These are phyloP conservation scores for Fulvia fulva DNA, from an alignment of 2,329 filamentous ascomycete genomes.

Conservation along the genomic window DNA sequence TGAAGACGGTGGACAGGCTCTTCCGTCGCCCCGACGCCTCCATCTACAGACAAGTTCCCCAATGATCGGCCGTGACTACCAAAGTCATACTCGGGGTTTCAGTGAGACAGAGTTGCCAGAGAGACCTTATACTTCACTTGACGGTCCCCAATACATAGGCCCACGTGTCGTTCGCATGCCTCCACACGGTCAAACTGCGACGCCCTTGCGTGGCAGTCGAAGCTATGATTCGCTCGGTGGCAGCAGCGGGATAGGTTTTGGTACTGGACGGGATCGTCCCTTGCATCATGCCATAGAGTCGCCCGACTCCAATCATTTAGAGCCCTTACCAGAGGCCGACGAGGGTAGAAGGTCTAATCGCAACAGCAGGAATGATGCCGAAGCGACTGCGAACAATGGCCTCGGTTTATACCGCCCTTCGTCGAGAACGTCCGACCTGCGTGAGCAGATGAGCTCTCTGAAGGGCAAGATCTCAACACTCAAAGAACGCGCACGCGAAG, in stretches of 20 bases:
- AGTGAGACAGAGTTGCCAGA: slow-evolving; percentile 56
- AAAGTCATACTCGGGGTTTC: slow-evolving; percentile 56
- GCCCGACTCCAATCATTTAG: slow-evolving; percentile 37
- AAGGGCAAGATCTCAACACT: slow-evolving; percentile 80
- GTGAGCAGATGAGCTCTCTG: slow-evolving; percentile 79
- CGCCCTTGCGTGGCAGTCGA: slow-evolving; percentile 27
- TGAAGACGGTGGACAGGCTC: slow-evolving; percentile 13
- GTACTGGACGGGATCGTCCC: slow-evolving; percentile 20
- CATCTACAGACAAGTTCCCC: slow-evolving; percentile 31
- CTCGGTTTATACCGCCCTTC: slow-evolving; percentile 58
- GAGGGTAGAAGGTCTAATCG: slow-evolving; percentile 18
- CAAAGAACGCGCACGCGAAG: slow-evolving; percentile 72
- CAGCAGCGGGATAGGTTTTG: slow-evolving; percentile 9
- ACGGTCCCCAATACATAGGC: slow-evolving; percentile 10
- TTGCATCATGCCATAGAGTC: slow-evolving; percentile 34
- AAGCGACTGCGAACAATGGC: slow-evolving; percentile 17
- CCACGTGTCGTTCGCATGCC: slow-evolving; percentile 3
- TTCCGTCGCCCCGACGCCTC: slow-evolving; percentile 18
- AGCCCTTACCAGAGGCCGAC: slow-evolving; percentile 42
- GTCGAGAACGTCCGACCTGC: slow-evolving; percentile 69
- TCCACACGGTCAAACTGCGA: slow-evolving; percentile 7
- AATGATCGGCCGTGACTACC: slow-evolving; percentile 26
- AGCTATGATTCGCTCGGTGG: slow-evolving; percentile 26
- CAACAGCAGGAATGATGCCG: slow-evolving; percentile 10
- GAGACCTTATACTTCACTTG: slow-evolving; percentile 27